Evolutionary conservation across 176 grass and related monocot species (phyloP).

Genomic region (Bonia amplexicaulis): DNA sequence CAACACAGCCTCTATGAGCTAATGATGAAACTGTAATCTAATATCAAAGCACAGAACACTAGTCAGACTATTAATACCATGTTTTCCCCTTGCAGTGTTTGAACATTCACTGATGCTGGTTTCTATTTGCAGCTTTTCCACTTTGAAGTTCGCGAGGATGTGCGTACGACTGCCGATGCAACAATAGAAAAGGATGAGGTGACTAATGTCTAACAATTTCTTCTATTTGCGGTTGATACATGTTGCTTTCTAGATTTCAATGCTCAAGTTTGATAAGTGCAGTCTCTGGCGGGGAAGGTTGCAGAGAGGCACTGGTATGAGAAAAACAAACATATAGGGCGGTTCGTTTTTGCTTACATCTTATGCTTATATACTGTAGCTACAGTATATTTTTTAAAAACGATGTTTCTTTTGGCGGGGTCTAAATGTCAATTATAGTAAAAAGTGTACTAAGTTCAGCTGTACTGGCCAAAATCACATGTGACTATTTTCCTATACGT

Average conservation of each 20-base stretch:
- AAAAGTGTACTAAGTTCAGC: no score
- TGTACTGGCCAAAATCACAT: no score
- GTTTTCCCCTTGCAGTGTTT: background rate
- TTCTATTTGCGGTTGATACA: background rate
- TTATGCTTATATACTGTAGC: no score
- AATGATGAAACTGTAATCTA: slow-evolving; percentile 17
- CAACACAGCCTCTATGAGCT: slow-evolving; percentile 99
- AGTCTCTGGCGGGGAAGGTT: slow-evolving; percentile 97
- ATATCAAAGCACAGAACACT: background rate
- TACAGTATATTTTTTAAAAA: no score
- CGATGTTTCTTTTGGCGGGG: no score
- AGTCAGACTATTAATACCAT: background rate
- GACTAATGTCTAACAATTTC: background rate
- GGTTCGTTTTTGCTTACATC: no score
- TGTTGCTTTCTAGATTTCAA: slow-evolving; percentile 6
- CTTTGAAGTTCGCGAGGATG: slow-evolving; percentile 99
- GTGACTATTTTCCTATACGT: no score
- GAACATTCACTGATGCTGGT: background rate
- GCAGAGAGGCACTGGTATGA: slow-evolving; percentile 98
- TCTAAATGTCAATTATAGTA: no score
- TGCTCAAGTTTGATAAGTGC: slow-evolving; percentile 15
- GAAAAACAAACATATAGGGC: slow-evolving; percentile 77
- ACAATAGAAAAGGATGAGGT: slow-evolving; percentile 99
- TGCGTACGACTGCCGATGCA: slow-evolving; percentile 89
- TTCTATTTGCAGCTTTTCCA: slow-evolving; percentile 78